phyloP scores from a whole-genome alignment of 257 asterid genomes.

The Euphrasia confusa region DNA sequence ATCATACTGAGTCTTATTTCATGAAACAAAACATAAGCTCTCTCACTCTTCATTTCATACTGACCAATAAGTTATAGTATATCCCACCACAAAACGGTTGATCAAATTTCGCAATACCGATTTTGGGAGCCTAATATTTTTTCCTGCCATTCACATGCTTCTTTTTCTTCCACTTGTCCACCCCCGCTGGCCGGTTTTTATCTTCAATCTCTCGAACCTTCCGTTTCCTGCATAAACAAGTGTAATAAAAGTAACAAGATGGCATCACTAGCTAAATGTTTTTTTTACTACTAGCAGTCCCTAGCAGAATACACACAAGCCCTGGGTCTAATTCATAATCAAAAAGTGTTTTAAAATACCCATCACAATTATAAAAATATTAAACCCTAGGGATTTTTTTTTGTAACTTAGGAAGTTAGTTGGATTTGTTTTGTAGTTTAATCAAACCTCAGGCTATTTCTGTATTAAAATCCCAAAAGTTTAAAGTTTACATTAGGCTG shows the following conservation, averaged over 20 bases:
- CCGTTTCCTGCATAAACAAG: constrained; percentile 57
- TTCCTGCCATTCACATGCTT: constrained; percentile 41
- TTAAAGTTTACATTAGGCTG: neutral
- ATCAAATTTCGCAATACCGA: neutral
- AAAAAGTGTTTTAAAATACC: neutral
- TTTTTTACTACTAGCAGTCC: neutral
- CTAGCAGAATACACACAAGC: neutral
- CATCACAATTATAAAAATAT: neutral
- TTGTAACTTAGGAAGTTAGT: neutral
- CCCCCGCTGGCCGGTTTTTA: constrained; percentile 61
- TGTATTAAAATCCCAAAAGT: neutral
- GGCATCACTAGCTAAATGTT: constrained; percentile 8
- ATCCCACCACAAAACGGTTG: neutral
- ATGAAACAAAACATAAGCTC: neutral
- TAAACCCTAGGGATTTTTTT: neutral
- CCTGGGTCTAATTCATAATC: neutral
- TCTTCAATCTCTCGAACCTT: constrained; percentile 88
- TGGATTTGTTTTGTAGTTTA: neutral
- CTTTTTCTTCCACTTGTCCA: constrained; percentile 69
- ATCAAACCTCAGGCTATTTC: neutral
- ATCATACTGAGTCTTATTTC: too few species aligned
- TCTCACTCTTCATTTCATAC: neutral
- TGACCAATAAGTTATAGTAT: neutral
- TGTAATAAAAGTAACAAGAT: neutral
- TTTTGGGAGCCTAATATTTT: constrained; percentile 30